Conservation (phyloP, 2,329 filamentous ascomycete species). For the Delphinella strobiligena region DNA sequence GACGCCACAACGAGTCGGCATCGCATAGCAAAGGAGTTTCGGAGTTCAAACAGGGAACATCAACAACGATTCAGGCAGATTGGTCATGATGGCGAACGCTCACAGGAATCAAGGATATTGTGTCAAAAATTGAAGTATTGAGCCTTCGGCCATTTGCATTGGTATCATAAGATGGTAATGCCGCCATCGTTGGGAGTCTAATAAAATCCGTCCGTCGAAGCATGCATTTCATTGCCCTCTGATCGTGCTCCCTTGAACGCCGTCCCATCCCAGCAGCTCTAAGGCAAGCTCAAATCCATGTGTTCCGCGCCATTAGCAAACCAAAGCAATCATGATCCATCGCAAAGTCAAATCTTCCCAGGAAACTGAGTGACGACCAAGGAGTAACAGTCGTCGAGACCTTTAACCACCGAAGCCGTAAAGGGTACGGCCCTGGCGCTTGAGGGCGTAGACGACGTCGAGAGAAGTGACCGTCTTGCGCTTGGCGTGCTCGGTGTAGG, state of each 20-base stretch:
- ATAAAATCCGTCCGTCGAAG: too few relatives aligned
- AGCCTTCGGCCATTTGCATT: too few relatives aligned
- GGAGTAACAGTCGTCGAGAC: conserved; percentile 1
- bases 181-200: too few relatives aligned
- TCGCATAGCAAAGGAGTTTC: conserved; percentile 9
- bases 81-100: background rate
- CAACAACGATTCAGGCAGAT: too few relatives aligned
- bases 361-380: background rate
- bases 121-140: background rate
- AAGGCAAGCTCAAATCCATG: too few relatives aligned
- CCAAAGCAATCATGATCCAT: background rate
- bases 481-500: conserved; percentile 76
- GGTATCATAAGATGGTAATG: too few relatives aligned
- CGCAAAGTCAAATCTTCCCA: background rate
- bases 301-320: too few relatives aligned
- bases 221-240: too few relatives aligned
- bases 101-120: background rate
- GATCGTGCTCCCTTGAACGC: too few relatives aligned
- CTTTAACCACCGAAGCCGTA: conserved; percentile 57
- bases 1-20: conserved; percentile 1
- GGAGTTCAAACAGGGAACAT: background rate
- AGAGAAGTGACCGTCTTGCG: conserved; percentile 58
- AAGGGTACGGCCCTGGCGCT: conserved; percentile 52
- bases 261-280: too few relatives aligned
- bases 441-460: conserved; percentile 52